Conservation (phyloP, 306 rosid species). For the Pyrus pyrifolia region DNA sequence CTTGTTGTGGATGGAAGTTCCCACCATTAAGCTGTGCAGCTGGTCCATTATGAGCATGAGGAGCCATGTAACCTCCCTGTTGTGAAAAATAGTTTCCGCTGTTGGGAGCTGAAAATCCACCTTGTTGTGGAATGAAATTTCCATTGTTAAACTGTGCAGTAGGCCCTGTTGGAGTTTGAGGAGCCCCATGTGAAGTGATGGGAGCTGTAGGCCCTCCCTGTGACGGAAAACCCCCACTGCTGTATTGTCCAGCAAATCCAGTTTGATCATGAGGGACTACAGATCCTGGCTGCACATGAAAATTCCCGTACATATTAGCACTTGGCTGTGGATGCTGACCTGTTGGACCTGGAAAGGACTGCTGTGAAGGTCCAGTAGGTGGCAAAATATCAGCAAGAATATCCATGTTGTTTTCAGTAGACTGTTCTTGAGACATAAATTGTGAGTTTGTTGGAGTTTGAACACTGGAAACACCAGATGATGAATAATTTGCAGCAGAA, state of each 20-base stretch:
- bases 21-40: conserved; percentile 43
- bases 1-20: conserved; percentile 37
- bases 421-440: conserved; percentile 37
- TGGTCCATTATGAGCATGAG: conserved; percentile 35
- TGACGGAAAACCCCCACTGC: conserved; percentile 40
- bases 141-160: conserved; percentile 28
- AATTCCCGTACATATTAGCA: conserved; percentile 41
- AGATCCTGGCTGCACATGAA: conserved; percentile 43
- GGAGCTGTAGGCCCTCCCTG: conserved; percentile 44
- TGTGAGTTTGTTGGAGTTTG: conserved; percentile 35
- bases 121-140: conserved; percentile 14
- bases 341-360: conserved; percentile 32
- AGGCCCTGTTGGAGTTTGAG: conserved; percentile 51
- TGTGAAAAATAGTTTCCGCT: conserved; percentile 40
- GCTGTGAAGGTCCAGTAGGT: conserved; percentile 54
- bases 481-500: conserved; percentile 50
- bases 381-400: conserved; percentile 77
- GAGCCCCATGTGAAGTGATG: conserved; percentile 36
- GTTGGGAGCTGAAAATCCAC: conserved; percentile 11
- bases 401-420: conserved; percentile 50
- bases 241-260: conserved; percentile 46
- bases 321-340: conserved; percentile 46
- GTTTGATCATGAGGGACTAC: conserved; percentile 43
- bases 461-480: conserved; percentile 22
- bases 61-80: conserved; percentile 37